These are phyloP conservation scores for Tubosaeta sp. DNA, from an alignment of 768 basidiomycete species.

Conservation along the genomic window DNA sequence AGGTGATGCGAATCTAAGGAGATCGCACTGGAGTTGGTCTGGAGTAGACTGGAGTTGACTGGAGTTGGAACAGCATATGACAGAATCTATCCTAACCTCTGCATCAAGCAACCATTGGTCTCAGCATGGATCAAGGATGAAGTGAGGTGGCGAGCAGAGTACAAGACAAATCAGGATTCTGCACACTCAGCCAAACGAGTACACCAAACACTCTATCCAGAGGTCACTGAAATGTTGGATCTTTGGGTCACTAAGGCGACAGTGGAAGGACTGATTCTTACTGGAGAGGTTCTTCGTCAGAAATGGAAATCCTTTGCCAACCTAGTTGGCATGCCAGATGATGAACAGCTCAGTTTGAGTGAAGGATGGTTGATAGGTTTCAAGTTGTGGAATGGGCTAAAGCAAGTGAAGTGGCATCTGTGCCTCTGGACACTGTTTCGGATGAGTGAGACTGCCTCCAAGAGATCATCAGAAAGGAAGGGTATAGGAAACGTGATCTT, in stretches of 20 bases:
- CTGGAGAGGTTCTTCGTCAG: slow-evolving; percentile 18
- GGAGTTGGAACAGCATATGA: no score
- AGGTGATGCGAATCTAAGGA: no score
- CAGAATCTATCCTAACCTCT: slow-evolving; percentile 35
- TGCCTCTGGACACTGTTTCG: slow-evolving; percentile 9
- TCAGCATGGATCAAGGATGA: slow-evolving; percentile 29
- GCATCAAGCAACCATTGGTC: slow-evolving; percentile 31
- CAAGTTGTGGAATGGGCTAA: slow-evolving; percentile 3
- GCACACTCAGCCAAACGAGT: not conserved
- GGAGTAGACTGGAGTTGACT: no score
- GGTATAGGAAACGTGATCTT: slow-evolving; percentile 26
- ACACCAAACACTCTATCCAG: not conserved
- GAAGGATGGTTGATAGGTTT: slow-evolving; percentile 26
- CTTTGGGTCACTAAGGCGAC: not conserved
- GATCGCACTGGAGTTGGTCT: no score
- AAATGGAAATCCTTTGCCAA: slow-evolving; percentile 9
- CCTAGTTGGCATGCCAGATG: slow-evolving; percentile 25
- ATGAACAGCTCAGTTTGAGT: slow-evolving; percentile 32
- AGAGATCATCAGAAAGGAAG: slow-evolving; percentile 25
- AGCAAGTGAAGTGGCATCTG: slow-evolving; percentile 22
- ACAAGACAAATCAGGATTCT: slow-evolving; percentile 8
- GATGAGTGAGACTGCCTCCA: slow-evolving; percentile 23
- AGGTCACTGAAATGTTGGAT: not conserved
- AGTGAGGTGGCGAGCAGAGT: not conserved
- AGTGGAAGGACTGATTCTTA: slow-evolving; percentile 18